Evolutionary conservation across 768 basidiomycete species (phyloP), one percentile per base, ranked within the genome.

Genomic region (Hericium erinaceus): DNA sequence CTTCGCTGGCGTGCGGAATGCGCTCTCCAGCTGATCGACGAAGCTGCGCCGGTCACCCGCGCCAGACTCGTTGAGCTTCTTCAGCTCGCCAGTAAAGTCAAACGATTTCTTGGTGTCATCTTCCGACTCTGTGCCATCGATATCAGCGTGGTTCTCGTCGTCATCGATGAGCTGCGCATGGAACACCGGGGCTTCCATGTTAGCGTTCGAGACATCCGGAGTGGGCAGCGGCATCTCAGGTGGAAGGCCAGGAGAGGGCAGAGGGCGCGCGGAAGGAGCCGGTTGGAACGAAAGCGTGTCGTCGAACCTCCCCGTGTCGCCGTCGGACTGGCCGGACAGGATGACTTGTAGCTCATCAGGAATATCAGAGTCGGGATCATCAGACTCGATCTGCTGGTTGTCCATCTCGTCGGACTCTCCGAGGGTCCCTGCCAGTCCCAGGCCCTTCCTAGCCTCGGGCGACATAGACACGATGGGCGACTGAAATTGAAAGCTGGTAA

Each of bases 11-110:
- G 87, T 88, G 60, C 80, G 77, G 74, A 92, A 92, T 1, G 89
- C 88, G 54, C 76, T 83, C 72, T 91, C 89, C 22, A 91, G 72
- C 69, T 92, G 72, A 68, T 90, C 87, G 3, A 92, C 84, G 65
- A 92, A 92, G 69, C 89, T 91, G 12, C 69, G 74, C 10, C 87
- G 73, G 64, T 89, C 83, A 1, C 82, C 83, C 1, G 65, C 87
- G 38, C 85, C 85, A 6, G 82, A 84, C 62, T 87, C 83, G 55
- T 85, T 84, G 52, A 92, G 74, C 64, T 74, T 82, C 68, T 78
- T 72, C 54, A 92, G 69, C 67, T 91, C 90, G 40, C 84, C 87
- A 0, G 90, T 92, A 65, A 92, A 92, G 64, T 92, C 89, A 59
- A 92, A 92, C 1, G 84, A 87, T 64, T 80, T 85, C 72, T 84